Percentiles rank a stretch among this genome's conserved stretches.
Conservation (phyloP, 192 early-diverging fungal genomes). For the Linnemannia zychae region DNA sequence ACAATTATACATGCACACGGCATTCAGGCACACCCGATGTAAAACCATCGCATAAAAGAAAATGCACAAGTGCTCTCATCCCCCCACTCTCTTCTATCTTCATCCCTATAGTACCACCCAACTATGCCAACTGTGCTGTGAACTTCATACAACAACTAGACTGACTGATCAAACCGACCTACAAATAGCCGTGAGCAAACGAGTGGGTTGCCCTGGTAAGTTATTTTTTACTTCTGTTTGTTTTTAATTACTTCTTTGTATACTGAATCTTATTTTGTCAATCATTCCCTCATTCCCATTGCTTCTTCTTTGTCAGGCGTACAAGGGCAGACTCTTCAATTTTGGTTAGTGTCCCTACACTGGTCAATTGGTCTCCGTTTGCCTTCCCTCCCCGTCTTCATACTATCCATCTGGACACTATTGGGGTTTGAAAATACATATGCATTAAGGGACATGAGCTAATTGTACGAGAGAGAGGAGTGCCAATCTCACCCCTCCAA, state of each 20-base stretch:
- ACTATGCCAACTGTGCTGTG: not conserved
- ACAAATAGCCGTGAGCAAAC: not conserved
- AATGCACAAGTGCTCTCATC: not conserved
- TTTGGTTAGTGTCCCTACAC: too few relatives aligned
- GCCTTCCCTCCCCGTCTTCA: not conserved
- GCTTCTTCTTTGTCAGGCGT: too few relatives aligned
- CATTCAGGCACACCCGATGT: too few relatives aligned
- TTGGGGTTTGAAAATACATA: not conserved
- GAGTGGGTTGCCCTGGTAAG: not conserved
- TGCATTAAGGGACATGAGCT: too few relatives aligned
- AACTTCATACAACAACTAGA: not conserved
- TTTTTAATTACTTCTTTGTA: not conserved
- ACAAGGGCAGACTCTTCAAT: too few relatives aligned
- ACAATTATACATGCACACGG: not conserved
- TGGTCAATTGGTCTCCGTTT: too few relatives aligned
- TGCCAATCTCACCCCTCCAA: too few relatives aligned
- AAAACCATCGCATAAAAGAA: too few relatives aligned
- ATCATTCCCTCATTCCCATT: too few relatives aligned
- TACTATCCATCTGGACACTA: slow-evolving; percentile 10
- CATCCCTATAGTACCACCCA: too few relatives aligned
- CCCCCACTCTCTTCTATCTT: not conserved
- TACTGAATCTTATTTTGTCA: not conserved
- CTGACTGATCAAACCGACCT: not conserved
- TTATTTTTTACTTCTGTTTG: not conserved
- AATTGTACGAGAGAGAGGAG: too few relatives aligned